A percentile compares a stretch with the other conserved stretches of the same genome.
Conservation (phyloP, 345 rosid species). For the Pseudoturritis turrita region DNA sequence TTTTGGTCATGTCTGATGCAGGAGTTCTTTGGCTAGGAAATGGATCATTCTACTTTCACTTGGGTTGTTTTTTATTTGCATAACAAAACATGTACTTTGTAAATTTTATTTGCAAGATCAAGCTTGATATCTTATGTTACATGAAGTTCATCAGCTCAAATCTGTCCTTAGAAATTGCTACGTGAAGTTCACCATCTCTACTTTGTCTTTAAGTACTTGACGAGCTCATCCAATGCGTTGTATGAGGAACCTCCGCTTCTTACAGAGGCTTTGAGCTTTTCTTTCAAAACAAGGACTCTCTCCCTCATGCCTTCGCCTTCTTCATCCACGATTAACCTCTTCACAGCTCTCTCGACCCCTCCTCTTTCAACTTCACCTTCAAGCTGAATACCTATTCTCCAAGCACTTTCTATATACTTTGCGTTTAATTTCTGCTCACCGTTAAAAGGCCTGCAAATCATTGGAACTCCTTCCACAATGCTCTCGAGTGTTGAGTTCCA, state of each 20-base stretch:
- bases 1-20: too few species aligned
- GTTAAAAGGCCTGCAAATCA: conserved; percentile 33
- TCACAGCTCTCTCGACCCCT: background rate
- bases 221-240: conserved; percentile 3
- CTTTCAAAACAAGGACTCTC: background rate
- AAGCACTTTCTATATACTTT: conserved; percentile 3
- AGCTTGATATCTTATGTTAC: background rate
- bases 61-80: background rate
- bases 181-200: background rate
- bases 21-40: too few species aligned
- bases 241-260: conserved; percentile 11
- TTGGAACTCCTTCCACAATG: conserved; percentile 29
- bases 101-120: background rate
- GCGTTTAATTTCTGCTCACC: conserved; percentile 33
- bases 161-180: background rate
- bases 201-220: background rate
- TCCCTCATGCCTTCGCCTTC: conserved; percentile 22
- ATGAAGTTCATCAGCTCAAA: background rate
- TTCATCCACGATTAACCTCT: conserved; percentile 9
- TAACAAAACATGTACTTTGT: background rate
- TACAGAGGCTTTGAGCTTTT: background rate
- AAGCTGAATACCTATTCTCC: conserved; percentile 17
- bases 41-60: too few species aligned
- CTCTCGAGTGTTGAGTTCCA: conserved; percentile 37
- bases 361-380: conserved; percentile 3